These are phyloP conservation scores for Boletus pseudopeckii DNA, from an alignment of 768 basidiomycete species.

Conservation along the genomic window DNA sequence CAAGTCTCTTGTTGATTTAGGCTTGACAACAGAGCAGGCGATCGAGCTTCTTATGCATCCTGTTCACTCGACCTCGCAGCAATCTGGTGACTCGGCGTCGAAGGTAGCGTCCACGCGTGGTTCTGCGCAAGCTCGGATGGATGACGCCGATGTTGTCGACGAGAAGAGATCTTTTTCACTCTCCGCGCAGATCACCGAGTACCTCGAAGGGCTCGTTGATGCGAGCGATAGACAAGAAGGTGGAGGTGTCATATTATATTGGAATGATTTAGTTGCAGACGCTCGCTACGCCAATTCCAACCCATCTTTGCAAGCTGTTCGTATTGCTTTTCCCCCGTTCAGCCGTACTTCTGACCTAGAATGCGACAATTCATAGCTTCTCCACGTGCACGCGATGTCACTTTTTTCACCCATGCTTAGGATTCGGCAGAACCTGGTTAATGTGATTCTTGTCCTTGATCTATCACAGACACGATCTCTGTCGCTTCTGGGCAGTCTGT, in stretches of 20 bases:
- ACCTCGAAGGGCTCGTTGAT: conserved; percentile 76
- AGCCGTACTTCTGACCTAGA: not conserved
- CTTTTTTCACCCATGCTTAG: conserved; percentile 75
- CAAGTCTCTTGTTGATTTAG: conserved; percentile 54
- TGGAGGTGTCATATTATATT: conserved; percentile 72
- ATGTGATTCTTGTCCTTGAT: conserved; percentile 79
- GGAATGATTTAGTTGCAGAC: conserved; percentile 91
- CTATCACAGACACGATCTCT: conserved; percentile 61
- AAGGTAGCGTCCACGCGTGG: not conserved
- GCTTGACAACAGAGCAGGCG: conserved; percentile 61
- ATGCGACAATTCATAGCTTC: conserved; percentile 21
- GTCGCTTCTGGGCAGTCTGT: conserved; percentile 58
- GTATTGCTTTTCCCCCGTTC: conserved; percentile 14
- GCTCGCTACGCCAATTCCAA: conserved; percentile 53
- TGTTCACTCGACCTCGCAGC: conserved; percentile 51
- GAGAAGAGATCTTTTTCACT: conserved; percentile 85
- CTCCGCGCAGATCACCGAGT: conserved; percentile 25
- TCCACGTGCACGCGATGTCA: conserved; percentile 36
- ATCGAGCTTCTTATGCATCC: conserved; percentile 72
- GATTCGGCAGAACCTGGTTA: conserved; percentile 78
- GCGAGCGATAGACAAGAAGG: conserved; percentile 84
- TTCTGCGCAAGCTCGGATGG: conserved; percentile 8
- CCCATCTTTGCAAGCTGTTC: conserved; percentile 48
- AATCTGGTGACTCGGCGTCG: conserved; percentile 18
- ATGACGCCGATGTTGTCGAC: conserved; percentile 44